Evolutionary conservation across 106 monocot species (phyloP).

Genomic region (Allium sativum): DNA sequence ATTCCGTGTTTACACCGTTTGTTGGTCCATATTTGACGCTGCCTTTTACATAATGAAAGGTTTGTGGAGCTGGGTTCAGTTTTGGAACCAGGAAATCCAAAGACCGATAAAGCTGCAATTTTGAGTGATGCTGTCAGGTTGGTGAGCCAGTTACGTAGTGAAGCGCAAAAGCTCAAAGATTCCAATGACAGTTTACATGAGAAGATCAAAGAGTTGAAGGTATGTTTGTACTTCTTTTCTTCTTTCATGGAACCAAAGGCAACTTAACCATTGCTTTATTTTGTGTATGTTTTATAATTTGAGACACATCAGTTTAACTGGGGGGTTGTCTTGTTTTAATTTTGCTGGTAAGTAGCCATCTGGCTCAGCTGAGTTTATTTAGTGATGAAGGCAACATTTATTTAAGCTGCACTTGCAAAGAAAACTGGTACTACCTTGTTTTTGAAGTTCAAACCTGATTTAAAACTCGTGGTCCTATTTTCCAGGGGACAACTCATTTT

Average conservation of each 20-base stretch:
- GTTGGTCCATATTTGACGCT: constrained; percentile 54
- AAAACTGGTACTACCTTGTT: too few species aligned
- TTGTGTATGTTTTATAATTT: background rate
- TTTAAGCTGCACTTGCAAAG: too few species aligned
- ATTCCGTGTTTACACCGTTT: constrained; percentile 11
- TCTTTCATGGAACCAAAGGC: background rate
- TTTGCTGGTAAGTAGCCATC: too few species aligned
- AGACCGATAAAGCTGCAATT: constrained; percentile 55
- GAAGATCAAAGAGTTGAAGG: constrained; percentile 70
- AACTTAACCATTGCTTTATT: too few species aligned
- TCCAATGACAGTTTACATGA: constrained; percentile 64
- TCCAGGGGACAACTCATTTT: too few species aligned
- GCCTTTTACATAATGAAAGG: constrained; percentile 10
- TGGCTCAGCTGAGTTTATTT: too few species aligned
- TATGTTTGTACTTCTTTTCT: background rate
- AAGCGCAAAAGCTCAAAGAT: constrained; percentile 57
- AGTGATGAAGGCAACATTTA: too few species aligned
- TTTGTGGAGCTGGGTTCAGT: constrained; percentile 56
- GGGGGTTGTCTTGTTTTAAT: too few species aligned
- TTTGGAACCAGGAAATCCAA: constrained; percentile 49
- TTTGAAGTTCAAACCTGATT: too few species aligned
- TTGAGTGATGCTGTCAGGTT: constrained; percentile 50
- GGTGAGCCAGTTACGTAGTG: constrained; percentile 51
- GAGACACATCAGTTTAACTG: too few species aligned
- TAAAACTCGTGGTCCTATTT: too few species aligned